Percentiles rank a stretch among this genome's conserved stretches.
Conservation (phyloP, 2,329 filamentous ascomycete genomes). For the Xylariaceae sp. region DNA sequence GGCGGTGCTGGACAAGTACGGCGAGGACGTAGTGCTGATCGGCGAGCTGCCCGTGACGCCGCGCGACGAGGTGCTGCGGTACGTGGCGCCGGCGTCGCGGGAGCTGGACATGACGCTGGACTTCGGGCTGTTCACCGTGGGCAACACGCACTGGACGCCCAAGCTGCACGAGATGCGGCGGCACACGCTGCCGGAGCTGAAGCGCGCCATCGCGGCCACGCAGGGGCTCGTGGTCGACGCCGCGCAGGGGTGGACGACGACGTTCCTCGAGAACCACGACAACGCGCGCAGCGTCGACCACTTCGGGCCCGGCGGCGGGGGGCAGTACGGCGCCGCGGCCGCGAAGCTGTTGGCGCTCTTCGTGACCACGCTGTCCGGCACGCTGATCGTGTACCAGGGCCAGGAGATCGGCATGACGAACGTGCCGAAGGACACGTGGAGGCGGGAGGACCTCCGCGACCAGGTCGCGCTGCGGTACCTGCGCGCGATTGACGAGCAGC, state of each 20-base stretch:
- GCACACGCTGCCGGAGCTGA: conserved; percentile 44
- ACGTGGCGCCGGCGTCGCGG: conserved; percentile 33
- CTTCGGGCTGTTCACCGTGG: conserved; percentile 49
- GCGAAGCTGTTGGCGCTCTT: conserved; percentile 62
- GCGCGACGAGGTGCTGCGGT: conserved; percentile 57
- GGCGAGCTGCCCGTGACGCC: conserved; percentile 66
- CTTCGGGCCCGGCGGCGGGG: conserved; percentile 54
- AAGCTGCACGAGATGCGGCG: conserved; percentile 44
- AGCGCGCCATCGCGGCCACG: not conserved
- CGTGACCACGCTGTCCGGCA: conserved; percentile 55
- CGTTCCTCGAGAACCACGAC: conserved; percentile 70
- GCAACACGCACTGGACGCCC: conserved; percentile 55
- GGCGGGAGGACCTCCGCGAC: conserved; percentile 41
- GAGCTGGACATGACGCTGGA: too few species aligned
- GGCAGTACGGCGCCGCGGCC: conserved; percentile 48
- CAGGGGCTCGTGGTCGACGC: not conserved
- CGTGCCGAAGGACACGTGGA: conserved; percentile 53
- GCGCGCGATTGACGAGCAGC: conserved; percentile 56
- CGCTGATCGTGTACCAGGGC: conserved; percentile 65
- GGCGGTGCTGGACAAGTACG: conserved; percentile 54
- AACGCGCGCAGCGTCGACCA: conserved; percentile 61
- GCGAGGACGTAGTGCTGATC: conserved; percentile 62
- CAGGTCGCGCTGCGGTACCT: conserved; percentile 32
- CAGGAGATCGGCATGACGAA: conserved; percentile 67
- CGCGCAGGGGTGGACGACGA: conserved; percentile 57